Percentiles rank a stretch among this genome's conserved stretches.
Evolutionary conservation across 1,284 basidiomycete species (phyloP).

Genomic region (Malassezia restricta): DNA sequence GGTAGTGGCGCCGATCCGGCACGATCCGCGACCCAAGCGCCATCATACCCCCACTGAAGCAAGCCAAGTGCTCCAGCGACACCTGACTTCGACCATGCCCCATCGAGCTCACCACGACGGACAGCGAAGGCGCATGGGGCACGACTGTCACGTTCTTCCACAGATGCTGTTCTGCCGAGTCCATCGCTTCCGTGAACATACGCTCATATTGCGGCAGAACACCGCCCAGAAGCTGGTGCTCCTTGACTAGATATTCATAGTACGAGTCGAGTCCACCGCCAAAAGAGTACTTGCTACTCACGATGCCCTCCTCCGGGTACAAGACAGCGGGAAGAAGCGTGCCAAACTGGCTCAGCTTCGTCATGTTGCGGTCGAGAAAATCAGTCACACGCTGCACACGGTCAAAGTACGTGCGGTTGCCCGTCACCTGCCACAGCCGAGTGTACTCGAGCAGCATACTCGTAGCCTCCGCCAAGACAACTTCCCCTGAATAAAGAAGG

Average conservation of each 20-base stretch:
- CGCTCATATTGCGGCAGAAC: constrained; percentile 48
- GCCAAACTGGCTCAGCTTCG: constrained; percentile 36
- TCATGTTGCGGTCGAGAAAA: constrained; percentile 48
- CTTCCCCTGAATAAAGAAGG: constrained; percentile 12
- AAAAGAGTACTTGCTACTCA: constrained; percentile 44
- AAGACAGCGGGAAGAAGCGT: constrained; percentile 45
- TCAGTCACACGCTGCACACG: constrained; percentile 50
- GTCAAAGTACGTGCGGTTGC: constrained; percentile 51
- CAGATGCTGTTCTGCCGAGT: constrained; percentile 48
- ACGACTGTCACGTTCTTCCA: constrained; percentile 47
- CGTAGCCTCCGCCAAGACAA: constrained; percentile 48
- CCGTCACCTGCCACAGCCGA: constrained; percentile 50
- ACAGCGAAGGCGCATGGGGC: constrained; percentile 46
- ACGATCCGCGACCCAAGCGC: constrained; percentile 51
- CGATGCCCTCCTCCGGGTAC: constrained; percentile 37
- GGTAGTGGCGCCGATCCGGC: constrained; percentile 46
- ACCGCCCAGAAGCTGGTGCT: constrained; percentile 50
- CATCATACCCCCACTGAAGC: constrained; percentile 53
- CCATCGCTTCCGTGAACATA: constrained; percentile 50
- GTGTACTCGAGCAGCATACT: constrained; percentile 52
- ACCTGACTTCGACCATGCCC: constrained; percentile 14
- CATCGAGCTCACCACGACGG: constrained; percentile 30
- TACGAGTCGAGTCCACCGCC: constrained; percentile 50
- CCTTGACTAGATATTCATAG: constrained; percentile 54
- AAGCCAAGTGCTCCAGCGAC: constrained; percentile 48